phyloP scores from a whole-genome alignment of 495 filamentous ascomycete species.

The Talaromyces ruber region DNA sequence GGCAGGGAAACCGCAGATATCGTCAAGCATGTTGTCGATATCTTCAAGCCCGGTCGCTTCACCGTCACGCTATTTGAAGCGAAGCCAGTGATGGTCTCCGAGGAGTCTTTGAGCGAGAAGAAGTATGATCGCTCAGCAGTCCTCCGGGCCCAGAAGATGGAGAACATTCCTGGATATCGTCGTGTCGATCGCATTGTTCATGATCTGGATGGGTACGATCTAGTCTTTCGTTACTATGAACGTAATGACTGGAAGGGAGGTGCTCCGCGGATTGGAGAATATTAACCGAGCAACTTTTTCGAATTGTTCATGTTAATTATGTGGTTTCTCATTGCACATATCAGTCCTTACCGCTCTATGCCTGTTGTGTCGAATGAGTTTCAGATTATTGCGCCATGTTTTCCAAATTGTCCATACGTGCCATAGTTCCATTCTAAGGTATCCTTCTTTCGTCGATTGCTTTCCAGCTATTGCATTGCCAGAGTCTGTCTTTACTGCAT shows the following conservation, averaged over 20 bases:
- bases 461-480: background rate
- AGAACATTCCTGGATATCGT: slow-evolving; percentile 77
- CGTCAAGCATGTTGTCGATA: slow-evolving; percentile 85
- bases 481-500: slow-evolving; percentile 3
- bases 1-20: slow-evolving; percentile 85
- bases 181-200: slow-evolving; percentile 93
- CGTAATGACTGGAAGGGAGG: slow-evolving; percentile 84
- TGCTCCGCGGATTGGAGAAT: slow-evolving; percentile 63
- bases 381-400: background rate
- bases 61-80: slow-evolving; percentile 96
- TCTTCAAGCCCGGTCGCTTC: slow-evolving; percentile 95
- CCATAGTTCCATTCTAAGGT: background rate
- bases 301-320: background rate
- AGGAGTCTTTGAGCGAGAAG: slow-evolving; percentile 21
- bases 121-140: slow-evolving; percentile 37
- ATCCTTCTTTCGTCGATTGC: background rate
- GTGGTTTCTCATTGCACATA: background rate
- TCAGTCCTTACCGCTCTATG: background rate
- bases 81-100: slow-evolving; percentile 46
- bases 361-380: background rate
- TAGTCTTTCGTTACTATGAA: slow-evolving; percentile 96
- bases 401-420: background rate
- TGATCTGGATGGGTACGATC: slow-evolving; percentile 94
- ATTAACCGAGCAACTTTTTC: background rate
- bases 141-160: slow-evolving; percentile 60